A percentile compares a stretch with the other conserved stretches of the same genome.
Evolutionary conservation across 257 asterid species (phyloP).

Genomic region (Echium plantagineum): DNA sequence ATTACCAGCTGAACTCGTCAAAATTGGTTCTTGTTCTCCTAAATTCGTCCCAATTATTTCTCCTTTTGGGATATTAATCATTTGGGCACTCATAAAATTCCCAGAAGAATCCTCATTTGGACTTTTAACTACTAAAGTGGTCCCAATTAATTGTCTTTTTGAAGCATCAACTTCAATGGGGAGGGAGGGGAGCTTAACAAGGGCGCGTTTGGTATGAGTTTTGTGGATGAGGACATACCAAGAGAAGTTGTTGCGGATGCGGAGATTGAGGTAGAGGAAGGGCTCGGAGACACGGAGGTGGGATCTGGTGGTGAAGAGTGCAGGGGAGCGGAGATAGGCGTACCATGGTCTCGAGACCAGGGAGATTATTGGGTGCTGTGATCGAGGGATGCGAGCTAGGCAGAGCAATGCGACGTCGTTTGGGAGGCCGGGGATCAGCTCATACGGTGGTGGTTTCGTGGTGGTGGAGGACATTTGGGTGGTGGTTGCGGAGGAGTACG

Average conservation of each 20-base stretch:
- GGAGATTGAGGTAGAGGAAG: slow-evolving; percentile 54
- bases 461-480: too few relatives aligned
- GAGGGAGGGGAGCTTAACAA: slow-evolving; percentile 24
- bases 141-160: too few relatives aligned
- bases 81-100: too few relatives aligned
- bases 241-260: slow-evolving; percentile 38
- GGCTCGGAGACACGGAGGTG: slow-evolving; percentile 38
- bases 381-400: slow-evolving; percentile 63
- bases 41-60: too few relatives aligned
- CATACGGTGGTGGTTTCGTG: slow-evolving; percentile 3
- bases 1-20: too few relatives aligned
- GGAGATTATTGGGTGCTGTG: slow-evolving; percentile 43
- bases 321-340: slow-evolving; percentile 30
- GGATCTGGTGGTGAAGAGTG: slow-evolving; percentile 54
- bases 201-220: slow-evolving; percentile 14
- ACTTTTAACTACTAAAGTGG: too few relatives aligned
- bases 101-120: too few relatives aligned
- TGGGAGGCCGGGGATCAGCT: slow-evolving; percentile 51
- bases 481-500: too few relatives aligned
- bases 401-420: slow-evolving; percentile 66
- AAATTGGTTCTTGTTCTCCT: too few relatives aligned
- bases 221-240: slow-evolving; percentile 43
- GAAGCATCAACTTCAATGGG: slow-evolving; percentile 12
- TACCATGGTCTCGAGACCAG: slow-evolving; percentile 75
- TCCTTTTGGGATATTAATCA: too few relatives aligned